These are phyloP conservation scores for Rhodotorula kratochvilovae DNA, from an alignment of 768 basidiomycete genomes.

Conservation along the genomic window DNA sequence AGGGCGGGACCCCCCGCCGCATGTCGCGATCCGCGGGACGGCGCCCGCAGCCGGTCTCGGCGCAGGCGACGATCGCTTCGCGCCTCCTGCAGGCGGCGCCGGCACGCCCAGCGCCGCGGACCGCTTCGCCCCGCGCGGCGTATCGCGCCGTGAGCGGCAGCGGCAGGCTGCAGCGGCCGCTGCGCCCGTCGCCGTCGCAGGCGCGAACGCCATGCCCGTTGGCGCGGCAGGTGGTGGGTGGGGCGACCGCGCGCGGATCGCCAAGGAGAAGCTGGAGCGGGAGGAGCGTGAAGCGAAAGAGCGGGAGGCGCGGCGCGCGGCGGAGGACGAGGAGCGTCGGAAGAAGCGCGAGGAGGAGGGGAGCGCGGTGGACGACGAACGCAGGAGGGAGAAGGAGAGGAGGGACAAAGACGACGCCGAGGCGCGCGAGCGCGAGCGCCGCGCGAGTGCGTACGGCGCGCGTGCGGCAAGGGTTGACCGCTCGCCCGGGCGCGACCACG, in stretches of 20 bases:
- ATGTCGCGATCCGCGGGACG: neutral
- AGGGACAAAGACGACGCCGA: neutral
- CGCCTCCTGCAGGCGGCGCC: neutral
- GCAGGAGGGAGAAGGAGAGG: neutral
- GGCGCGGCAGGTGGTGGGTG: neutral
- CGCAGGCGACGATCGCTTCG: neutral
- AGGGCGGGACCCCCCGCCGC: neutral
- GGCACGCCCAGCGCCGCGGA: neutral
- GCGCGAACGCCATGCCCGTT: neutral
- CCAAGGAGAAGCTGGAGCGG: conserved; percentile 1
- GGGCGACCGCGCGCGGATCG: neutral
- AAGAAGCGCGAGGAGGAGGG: neutral
- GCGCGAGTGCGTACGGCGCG: neutral
- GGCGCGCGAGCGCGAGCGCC: neutral
- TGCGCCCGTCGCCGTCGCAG: neutral
- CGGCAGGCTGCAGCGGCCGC: neutral
- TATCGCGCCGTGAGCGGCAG: neutral
- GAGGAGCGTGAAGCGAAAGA: neutral
- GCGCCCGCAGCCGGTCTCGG: neutral
- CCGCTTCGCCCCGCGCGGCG: neutral
- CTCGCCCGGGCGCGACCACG: conserved; percentile 1
- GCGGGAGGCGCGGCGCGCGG: neutral
- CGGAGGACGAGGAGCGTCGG: neutral
- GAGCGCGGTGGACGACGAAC: neutral
- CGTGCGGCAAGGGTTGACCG: neutral